phyloP scores from a whole-genome alignment of 108 stramenopile genomes.

The Nitzschia palea region DNA sequence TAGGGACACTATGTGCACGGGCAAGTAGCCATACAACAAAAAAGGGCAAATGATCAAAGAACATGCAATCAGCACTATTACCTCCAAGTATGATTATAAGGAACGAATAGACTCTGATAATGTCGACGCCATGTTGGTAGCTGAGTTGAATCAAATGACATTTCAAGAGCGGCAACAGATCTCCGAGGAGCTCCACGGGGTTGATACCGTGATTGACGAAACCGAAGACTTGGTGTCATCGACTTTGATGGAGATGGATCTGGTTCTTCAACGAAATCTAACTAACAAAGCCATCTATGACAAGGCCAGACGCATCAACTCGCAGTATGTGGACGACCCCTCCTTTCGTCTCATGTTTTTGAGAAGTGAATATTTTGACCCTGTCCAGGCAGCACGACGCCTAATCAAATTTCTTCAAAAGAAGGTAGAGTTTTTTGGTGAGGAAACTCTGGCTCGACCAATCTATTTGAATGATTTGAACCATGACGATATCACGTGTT shows the following conservation, averaged over 20 bases:
- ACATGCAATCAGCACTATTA: no score
- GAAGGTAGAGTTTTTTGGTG: constrained; percentile 15
- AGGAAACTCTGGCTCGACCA: not conserved
- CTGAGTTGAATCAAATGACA: constrained; percentile 7
- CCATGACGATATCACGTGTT: not conserved
- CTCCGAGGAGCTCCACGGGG: constrained; percentile 17
- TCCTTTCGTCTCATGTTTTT: constrained; percentile 23
- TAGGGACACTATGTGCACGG: no score
- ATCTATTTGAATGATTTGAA: constrained; percentile 11
- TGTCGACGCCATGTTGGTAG: constrained; percentile 1
- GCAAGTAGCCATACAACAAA: no score
- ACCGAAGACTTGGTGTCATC: not conserved
- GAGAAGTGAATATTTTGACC: constrained; percentile 15
- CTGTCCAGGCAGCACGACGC: constrained; percentile 8
- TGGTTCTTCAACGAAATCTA: not conserved
- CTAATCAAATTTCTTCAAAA: constrained; percentile 3
- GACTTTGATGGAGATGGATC: not conserved
- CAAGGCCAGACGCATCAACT: not conserved
- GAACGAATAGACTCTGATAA: no score
- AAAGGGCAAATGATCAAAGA: no score
- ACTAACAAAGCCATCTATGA: not conserved
- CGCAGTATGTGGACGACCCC: not conserved
- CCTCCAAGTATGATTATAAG: no score
- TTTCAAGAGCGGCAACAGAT: constrained; percentile 11
- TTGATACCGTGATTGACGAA: not conserved